Percentiles rank a stretch among this genome's conserved stretches.
phyloP scores from a whole-genome alignment of 176 grass and related monocot species.

The Carex scoparia region DNA sequence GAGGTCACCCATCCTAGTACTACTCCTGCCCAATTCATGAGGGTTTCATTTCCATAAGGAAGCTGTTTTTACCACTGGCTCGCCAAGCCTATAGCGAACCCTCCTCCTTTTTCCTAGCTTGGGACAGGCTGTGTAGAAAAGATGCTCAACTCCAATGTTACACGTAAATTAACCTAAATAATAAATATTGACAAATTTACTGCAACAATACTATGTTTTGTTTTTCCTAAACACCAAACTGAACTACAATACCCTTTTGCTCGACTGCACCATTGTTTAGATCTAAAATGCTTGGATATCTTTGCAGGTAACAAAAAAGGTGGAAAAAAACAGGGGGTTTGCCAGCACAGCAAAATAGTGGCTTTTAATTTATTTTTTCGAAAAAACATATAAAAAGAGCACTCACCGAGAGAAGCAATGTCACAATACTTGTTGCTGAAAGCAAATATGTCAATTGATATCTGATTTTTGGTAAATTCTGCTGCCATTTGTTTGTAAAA shows the following conservation, averaged over 20 bases:
- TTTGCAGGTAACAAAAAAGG: not conserved
- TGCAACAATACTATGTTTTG: not conserved
- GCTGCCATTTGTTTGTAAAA: constrained; percentile 99
- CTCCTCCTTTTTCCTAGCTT: too few species aligned
- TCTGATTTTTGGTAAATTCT: constrained; percentile 92
- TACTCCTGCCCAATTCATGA: too few species aligned
- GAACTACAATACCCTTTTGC: not conserved
- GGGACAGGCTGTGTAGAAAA: not conserved
- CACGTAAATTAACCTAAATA: not conserved
- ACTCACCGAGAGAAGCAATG: constrained; percentile 85
- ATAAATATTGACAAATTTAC: not conserved
- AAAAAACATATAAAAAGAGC: not conserved
- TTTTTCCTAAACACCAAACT: not conserved
- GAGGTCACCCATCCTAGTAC: too few species aligned
- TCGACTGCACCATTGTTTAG: not conserved
- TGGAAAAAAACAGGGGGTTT: not conserved
- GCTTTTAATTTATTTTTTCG: not conserved
- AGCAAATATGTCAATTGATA: constrained; percentile 81
- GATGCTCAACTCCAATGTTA: not conserved
- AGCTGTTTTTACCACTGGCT: too few species aligned
- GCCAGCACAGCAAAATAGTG: not conserved
- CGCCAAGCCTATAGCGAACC: too few species aligned
- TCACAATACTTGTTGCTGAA: constrained; percentile 88
- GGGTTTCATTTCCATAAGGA: too few species aligned
- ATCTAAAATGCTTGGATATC: not conserved